A percentile compares a stretch with the other conserved stretches of the same genome.
phyloP scores from a whole-genome alignment of 2,329 filamentous ascomycete genomes.

The Keithomyces neogunnii region DNA sequence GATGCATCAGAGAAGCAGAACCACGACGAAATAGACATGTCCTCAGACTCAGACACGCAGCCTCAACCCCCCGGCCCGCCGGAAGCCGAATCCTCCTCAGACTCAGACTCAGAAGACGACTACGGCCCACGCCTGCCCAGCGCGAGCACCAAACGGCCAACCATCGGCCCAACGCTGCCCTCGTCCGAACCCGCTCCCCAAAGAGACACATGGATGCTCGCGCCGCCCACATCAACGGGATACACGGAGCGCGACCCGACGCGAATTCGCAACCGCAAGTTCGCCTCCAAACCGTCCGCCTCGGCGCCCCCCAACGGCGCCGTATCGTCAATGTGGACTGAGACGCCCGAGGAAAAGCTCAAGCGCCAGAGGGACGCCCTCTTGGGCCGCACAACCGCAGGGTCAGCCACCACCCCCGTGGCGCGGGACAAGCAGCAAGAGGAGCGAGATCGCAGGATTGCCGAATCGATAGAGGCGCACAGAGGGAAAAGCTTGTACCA shows the following conservation, averaged over 20 bases:
- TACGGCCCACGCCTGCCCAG: slow-evolving; percentile 55
- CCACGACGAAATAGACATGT: not conserved
- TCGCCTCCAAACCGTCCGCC: slow-evolving; percentile 53
- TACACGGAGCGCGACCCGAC: slow-evolving; percentile 68
- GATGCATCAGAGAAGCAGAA: not conserved
- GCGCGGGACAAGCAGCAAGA: slow-evolving; percentile 43
- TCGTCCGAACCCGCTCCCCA: slow-evolving; percentile 39
- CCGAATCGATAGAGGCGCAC: slow-evolving; percentile 42
- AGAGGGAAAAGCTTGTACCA: slow-evolving; percentile 52
- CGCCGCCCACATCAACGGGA: slow-evolving; percentile 46
- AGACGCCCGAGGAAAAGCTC: slow-evolving; percentile 82
- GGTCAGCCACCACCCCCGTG: slow-evolving; percentile 15
- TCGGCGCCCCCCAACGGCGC: slow-evolving; percentile 8
- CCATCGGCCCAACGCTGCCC: slow-evolving; percentile 26
- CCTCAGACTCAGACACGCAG: not conserved
- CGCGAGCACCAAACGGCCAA: slow-evolving; percentile 36
- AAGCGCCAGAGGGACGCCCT: slow-evolving; percentile 74
- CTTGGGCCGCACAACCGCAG: slow-evolving; percentile 54
- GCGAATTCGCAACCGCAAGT: slow-evolving; percentile 72
- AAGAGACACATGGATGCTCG: slow-evolving; percentile 81
- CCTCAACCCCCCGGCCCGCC: slow-evolving; percentile 29
- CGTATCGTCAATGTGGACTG: slow-evolving; percentile 69
- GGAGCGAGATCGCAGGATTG: slow-evolving; percentile 39
- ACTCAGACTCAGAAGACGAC: slow-evolving; percentile 26
- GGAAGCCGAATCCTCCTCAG: slow-evolving; percentile 27